These are phyloP conservation scores for Phytophthora agathidicida DNA, from an alignment of 352 stramenopile genomes.

Conservation along the genomic window DNA sequence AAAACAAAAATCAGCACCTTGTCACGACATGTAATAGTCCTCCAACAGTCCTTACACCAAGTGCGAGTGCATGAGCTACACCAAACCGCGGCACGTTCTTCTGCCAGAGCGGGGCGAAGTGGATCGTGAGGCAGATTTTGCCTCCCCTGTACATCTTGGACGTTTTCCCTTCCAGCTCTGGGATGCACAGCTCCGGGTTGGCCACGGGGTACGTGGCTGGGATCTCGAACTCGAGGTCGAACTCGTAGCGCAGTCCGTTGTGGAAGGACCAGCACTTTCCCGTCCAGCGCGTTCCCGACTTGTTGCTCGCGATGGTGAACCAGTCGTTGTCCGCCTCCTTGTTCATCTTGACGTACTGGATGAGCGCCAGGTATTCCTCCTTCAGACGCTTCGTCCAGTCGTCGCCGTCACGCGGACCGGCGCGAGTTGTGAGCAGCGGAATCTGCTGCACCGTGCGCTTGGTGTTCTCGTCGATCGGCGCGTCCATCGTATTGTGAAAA, in stretches of 20 bases:
- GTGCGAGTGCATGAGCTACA: constrained; percentile 82
- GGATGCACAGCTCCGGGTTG: constrained; percentile 85
- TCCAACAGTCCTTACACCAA: constrained; percentile 60
- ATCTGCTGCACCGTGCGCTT: constrained; percentile 88
- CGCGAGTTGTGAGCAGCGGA: constrained; percentile 79
- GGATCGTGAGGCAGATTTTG: constrained; percentile 90
- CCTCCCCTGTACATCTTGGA: constrained; percentile 92
- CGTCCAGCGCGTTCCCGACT: constrained; percentile 81
- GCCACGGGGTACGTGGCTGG: constrained; percentile 83
- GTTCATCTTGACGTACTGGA: constrained; percentile 91
- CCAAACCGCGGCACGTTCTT: constrained; percentile 90
- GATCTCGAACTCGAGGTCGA: constrained; percentile 88
- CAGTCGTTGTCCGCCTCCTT: constrained; percentile 91
- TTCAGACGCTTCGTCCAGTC: constrained; percentile 86
- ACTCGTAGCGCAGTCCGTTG: constrained; percentile 88
- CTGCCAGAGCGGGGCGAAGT: constrained; percentile 91
- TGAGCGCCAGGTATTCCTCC: constrained; percentile 88
- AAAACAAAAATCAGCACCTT: constrained; percentile 3
- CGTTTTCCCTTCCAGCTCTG: constrained; percentile 89
- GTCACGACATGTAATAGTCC: not conserved
- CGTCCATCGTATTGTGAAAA: constrained; percentile 56
- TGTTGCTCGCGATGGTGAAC: constrained; percentile 90
- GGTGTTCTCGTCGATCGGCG: constrained; percentile 81
- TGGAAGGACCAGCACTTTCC: constrained; percentile 91
- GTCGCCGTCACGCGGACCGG: constrained; percentile 78